Base-by-base conservation (phyloP, 2,329 filamentous ascomycete genomes). In the Chrysoporthe deuterocubensis region DNA sequence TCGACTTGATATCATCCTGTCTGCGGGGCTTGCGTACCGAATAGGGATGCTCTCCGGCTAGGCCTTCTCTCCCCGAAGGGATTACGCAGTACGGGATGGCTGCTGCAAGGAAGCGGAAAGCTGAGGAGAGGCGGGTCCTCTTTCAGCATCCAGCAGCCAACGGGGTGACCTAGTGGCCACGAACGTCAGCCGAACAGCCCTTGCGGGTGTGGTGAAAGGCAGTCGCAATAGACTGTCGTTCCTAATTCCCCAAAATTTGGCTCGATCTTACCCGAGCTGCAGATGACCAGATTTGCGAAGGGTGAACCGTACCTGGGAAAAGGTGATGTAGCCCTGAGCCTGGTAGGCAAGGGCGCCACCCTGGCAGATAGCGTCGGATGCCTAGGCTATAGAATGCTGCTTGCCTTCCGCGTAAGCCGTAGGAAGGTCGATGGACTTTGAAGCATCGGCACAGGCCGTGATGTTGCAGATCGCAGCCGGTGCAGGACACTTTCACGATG, bases 1-100 rank as follows among this genome's bases (percentile, higher is more conserved):
- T 62, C 21, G 58, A 59, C 50, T 48, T 65, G 62, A 56, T 64
- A 44, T 62, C 61, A 59, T 58, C 42, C 48, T 63, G 48, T 54
- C 58, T 60, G 68, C 67, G 68, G 68, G 65, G 62, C 66, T 61
- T 57, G 54, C 63, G 58, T 69, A 62, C 58, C 62, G 26, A 48
- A 40, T 63, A 65, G 54, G 66, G 54, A 46, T 68, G n/a, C 52
- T 52, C 50, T 46, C 37, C 52, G 60, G 46, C 66, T 43, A 57
- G 52, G n/a, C 37, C 50, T 64, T 67, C 32, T 46, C 26, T 58
- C 37, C 59, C 65, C 26, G 32, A 9, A 32, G 56, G 26, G 60
- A 50, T 52, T 42, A 46, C 57, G 57, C 57, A 21, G 57, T 60
- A 60, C 57, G 42, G 57, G 37, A 60, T 42, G 54, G 21, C 59